These are phyloP conservation scores for Microthyrium microscopicum DNA, from an alignment of 2,329 filamentous ascomycete genomes.

Conservation along the genomic window DNA sequence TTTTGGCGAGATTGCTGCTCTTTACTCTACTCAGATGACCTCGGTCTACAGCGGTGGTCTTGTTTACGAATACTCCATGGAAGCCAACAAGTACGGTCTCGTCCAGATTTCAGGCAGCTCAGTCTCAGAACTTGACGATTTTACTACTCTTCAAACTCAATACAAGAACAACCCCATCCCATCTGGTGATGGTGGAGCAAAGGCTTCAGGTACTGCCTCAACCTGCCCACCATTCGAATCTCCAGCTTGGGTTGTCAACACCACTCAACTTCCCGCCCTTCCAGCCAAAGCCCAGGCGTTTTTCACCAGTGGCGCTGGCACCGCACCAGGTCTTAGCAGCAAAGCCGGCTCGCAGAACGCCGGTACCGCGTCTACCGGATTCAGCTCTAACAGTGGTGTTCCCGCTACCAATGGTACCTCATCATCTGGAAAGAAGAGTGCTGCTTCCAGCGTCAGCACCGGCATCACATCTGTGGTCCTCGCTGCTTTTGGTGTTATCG, in stretches of 20 bases:
- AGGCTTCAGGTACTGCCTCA: slow-evolving; percentile 33
- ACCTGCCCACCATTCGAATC: slow-evolving; percentile 37
- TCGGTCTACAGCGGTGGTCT: slow-evolving; percentile 85
- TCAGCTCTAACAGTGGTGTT: background rate
- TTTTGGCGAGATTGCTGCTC: slow-evolving; percentile 61
- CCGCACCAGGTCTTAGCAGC: slow-evolving; percentile 38
- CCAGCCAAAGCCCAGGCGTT: slow-evolving; percentile 37
- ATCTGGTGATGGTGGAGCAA: slow-evolving; percentile 41
- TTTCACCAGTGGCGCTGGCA: slow-evolving; percentile 41
- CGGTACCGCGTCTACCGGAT: slow-evolving; percentile 21
- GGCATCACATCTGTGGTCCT: no score
- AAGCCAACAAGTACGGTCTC: slow-evolving; percentile 65
- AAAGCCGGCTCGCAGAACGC: slow-evolving; percentile 36
- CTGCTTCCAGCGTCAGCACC: no score
- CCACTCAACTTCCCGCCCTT: slow-evolving; percentile 38
- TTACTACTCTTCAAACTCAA: slow-evolving; percentile 35
- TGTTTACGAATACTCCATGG: slow-evolving; percentile 84
- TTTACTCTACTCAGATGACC: slow-evolving; percentile 81
- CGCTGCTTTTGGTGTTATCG: no score
- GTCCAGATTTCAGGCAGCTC: slow-evolving; percentile 42
- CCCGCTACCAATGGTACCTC: no score
- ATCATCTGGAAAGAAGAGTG: no score
- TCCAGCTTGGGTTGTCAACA: slow-evolving; percentile 38
- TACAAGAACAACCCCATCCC: slow-evolving; percentile 35
- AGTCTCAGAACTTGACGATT: slow-evolving; percentile 46